Evolutionary conservation across 2,329 filamentous ascomycete genomes (phyloP).

Genomic region (Ilyonectria robusta): DNA sequence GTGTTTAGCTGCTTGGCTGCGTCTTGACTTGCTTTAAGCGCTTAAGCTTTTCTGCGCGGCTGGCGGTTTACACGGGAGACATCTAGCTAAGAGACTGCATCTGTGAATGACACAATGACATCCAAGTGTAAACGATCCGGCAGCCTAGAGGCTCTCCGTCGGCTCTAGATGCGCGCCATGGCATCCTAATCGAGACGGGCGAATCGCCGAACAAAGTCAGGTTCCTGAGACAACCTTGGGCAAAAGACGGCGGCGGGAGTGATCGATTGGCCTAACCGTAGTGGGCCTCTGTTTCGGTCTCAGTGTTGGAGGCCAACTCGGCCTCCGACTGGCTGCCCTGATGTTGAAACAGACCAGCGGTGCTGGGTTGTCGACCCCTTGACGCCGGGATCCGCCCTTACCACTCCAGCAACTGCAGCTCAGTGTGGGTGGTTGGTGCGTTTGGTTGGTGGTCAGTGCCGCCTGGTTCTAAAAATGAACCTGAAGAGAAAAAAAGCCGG

Average conservation of each 20-base stretch:
- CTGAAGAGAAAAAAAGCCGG: background rate
- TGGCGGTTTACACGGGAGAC: background rate
- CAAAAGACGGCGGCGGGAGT: constrained; percentile 15
- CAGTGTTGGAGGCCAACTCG: constrained; percentile 28
- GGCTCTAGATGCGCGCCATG: background rate
- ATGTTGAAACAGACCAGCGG: constrained; percentile 45
- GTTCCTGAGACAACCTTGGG: constrained; percentile 25
- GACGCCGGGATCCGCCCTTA: constrained; percentile 2
- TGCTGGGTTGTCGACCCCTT: background rate
- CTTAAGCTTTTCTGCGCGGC: background rate
- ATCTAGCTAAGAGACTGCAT: background rate
- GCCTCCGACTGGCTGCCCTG: constrained; percentile 43
- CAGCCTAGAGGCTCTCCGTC: background rate
- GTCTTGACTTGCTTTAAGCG: background rate
- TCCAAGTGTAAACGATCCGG: background rate
- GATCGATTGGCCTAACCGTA: constrained; percentile 29
- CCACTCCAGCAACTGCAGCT: constrained; percentile 4
- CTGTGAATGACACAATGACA: background rate
- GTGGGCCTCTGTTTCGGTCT: constrained; percentile 35
- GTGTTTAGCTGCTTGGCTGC: background rate
- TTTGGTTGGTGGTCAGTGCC: constrained; percentile 28
- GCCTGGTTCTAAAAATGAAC: constrained; percentile 45
- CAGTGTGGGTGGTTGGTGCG: background rate
- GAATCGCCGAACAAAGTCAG: constrained; percentile 10
- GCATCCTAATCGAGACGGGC: constrained; percentile 2